Base-by-base conservation (phyloP, 768 basidiomycete genomes). In the Russula griseocarnosa region DNA sequence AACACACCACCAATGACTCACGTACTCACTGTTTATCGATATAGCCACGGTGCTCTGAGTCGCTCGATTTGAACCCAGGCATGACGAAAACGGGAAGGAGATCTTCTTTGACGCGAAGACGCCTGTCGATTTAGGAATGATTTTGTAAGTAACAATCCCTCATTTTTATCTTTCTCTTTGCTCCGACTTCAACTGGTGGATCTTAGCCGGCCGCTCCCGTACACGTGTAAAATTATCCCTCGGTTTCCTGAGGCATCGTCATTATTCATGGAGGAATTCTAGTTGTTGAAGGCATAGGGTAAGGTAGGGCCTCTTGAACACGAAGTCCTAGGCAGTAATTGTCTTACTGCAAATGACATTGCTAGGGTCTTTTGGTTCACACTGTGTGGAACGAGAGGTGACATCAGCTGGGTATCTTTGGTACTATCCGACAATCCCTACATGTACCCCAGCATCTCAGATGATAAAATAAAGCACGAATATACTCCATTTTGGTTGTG, bases 91-190 rank as follows among this genome's bases (percentile, higher is more conserved):
- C n/a, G n/a, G n/a, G n/a, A n/a, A n/a, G n/a, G n/a, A n/a, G n/a
- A n/a, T n/a, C n/a, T n/a, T n/a, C 18, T 54, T 58, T 2, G 65
- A 61, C 16, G 18, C 44, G 1, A 42, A 54, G 0, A 61, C 50
- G 1, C 24, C 24, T 7, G 44, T 61, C 6, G 52, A 69, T 51
- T 22, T n/a, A 0, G 70, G 69, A 0, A 16, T 65, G 34, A 22
- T 54, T n/a, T 40, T 66, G 69, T 70, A 51, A 26, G 58, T 18
- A 8, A n/a, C 14, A 7, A 18, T 9, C 9, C 38, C 9, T 7
- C 14, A 22, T 14, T 50, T 32, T 8, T 22, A 0, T 5, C n/a
- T 40, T 42, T 32, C 2, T 3, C 22, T 38, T 3, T 30, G 13
- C 9, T 10, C 20, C 4, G 9, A 24, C 5, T 28, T 56, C 30